Conservation (phyloP, 2,329 filamentous ascomycete species). For the Teratosphaeriaceae sp. region DNA sequence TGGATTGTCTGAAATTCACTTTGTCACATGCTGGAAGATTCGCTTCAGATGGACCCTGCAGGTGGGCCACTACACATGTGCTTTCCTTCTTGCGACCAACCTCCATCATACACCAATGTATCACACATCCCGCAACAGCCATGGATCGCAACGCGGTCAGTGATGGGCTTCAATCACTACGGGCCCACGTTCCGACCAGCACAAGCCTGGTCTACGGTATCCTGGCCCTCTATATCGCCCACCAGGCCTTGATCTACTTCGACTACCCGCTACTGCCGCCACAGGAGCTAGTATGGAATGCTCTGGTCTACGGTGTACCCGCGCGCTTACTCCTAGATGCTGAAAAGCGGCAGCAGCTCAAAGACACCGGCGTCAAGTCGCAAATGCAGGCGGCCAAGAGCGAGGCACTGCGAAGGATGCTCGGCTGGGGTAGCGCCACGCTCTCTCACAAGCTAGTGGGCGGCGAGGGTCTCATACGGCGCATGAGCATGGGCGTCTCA, state of each 20-base stretch:
- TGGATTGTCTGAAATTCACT: too few relatives aligned
- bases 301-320: conserved; percentile 52
- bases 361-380: conserved; percentile 22
- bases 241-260: conserved; percentile 24
- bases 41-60: too few relatives aligned
- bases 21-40: too few relatives aligned
- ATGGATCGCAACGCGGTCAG: conserved; percentile 20
- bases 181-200: not conserved
- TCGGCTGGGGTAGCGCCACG: conserved; percentile 33
- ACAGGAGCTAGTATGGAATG: conserved; percentile 54
- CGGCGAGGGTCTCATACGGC: conserved; percentile 30
- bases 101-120: too few relatives aligned
- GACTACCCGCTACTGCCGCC: conserved; percentile 32
- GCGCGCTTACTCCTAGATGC: conserved; percentile 51
- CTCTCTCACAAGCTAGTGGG: conserved; percentile 30
- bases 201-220: conserved; percentile 20
- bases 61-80: too few relatives aligned
- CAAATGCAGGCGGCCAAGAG: conserved; percentile 32
- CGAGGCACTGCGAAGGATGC: conserved; percentile 29
- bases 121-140: too few relatives aligned
- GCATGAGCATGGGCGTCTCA: conserved; percentile 15
- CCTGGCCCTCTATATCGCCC: conserved; percentile 25
- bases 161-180: conserved; percentile 12
- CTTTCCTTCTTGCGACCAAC: too few relatives aligned
- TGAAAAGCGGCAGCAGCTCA: conserved; percentile 34